Evolutionary conservation across 352 stramenopile species (phyloP).

Genomic region (Phytophthora ohioensis): DNA sequence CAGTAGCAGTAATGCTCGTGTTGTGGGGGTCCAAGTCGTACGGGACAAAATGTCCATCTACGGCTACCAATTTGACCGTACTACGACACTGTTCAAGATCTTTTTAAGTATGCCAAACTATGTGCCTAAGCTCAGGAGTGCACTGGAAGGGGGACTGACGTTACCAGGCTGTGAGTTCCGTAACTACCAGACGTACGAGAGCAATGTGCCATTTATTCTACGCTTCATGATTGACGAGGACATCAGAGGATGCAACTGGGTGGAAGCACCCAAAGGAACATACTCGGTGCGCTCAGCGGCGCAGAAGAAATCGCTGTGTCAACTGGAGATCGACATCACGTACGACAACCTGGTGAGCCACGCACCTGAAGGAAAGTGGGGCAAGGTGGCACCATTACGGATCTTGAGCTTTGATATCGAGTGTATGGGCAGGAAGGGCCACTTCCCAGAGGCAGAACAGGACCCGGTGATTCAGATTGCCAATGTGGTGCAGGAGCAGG

Average conservation of each 20-base stretch:
- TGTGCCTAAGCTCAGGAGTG: conserved; percentile 92
- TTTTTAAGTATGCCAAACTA: conserved; percentile 96
- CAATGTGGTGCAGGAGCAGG: conserved; percentile 95
- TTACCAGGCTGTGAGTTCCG: conserved; percentile 73
- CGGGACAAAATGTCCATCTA: conserved; percentile 88
- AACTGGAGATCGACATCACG: conserved; percentile 98
- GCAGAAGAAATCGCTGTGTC: conserved; percentile 90
- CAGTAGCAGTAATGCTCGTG: conserved; percentile 49
- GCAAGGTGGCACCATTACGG: conserved; percentile 96
- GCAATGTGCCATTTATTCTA: conserved; percentile 99
- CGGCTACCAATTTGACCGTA: conserved; percentile 85
- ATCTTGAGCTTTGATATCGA: conserved; percentile 99
- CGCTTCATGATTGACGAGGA: conserved; percentile 99
- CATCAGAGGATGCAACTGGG: conserved; percentile 97
- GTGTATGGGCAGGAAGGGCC: conserved; percentile 98
- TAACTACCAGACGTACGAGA: conserved; percentile 96
- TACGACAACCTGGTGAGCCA: conserved; percentile 97
- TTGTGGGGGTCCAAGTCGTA: conserved; percentile 81
- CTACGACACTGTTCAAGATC: conserved; percentile 89
- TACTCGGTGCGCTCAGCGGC: conserved; percentile 86
- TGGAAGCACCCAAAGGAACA: conserved; percentile 93
- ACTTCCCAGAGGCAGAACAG: conserved; percentile 92
- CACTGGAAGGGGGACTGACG: conserved; percentile 90
- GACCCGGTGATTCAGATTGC: conserved; percentile 99
- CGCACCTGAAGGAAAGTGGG: conserved; percentile 94